Percentiles rank a stretch among this genome's conserved stretches.
Evolutionary conservation across 2,329 filamentous ascomycete genomes (phyloP).

Genomic region (Penicillium sp.): DNA sequence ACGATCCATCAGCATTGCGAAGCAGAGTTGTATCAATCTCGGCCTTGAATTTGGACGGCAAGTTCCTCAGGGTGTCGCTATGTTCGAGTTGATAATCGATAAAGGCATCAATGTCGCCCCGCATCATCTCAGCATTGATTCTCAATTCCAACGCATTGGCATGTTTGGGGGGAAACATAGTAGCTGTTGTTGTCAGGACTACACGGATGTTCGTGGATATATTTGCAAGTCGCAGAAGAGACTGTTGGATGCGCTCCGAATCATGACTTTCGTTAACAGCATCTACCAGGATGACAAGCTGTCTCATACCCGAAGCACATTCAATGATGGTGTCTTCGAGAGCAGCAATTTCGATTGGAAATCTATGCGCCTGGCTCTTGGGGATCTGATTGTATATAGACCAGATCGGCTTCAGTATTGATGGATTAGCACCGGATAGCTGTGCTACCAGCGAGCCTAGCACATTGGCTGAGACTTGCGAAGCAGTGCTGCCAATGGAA

Average conservation of each 20-base stretch:
- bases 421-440: constrained; percentile 8
- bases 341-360: constrained; percentile 10
- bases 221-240: constrained; percentile 13
- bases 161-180: background rate
- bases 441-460: constrained; percentile 21
- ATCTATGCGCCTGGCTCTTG: constrained; percentile 14
- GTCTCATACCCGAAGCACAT: constrained; percentile 4
- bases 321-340: constrained; percentile 19
- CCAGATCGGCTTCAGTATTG: constrained; percentile 13
- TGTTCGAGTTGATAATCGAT: constrained; percentile 13
- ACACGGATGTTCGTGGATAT: constrained; percentile 14
- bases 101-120: constrained; percentile 14
- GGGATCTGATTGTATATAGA: constrained; percentile 12
- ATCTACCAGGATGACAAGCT: constrained; percentile 16
- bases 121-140: constrained; percentile 13
- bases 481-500: constrained; percentile 16
- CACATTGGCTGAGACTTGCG: constrained; percentile 14
- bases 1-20: constrained; percentile 19
- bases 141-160: constrained; percentile 3
- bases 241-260: constrained; percentile 9
- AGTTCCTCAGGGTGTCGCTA: constrained; percentile 7
- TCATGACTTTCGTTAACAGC: constrained; percentile 22
- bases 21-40: constrained; percentile 14
- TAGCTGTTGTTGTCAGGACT: constrained; percentile 16
- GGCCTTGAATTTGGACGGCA: constrained; percentile 11